Evolutionary conservation across 176 grass and related monocot genomes (phyloP).

Genomic region (Rhynchospora breviuscula): DNA sequence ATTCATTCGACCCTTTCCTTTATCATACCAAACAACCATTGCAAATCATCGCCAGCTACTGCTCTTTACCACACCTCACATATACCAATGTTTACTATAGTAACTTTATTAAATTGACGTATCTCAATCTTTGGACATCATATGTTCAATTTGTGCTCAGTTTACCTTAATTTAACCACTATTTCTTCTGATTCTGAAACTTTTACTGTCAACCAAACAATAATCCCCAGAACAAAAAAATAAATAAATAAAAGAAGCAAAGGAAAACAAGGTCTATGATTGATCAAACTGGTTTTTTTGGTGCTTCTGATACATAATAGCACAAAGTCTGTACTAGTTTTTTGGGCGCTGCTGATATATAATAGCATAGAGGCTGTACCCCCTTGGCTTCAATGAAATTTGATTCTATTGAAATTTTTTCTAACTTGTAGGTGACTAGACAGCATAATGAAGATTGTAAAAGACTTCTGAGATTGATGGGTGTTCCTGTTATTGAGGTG

Average conservation of each 20-base stretch:
- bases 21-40: not conserved
- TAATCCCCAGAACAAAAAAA: not conserved
- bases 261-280: not conserved
- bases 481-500: conserved; percentile 96
- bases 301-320: no score
- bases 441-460: conserved; percentile 98
- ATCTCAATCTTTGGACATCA: not conserved
- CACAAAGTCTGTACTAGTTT: not conserved
- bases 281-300: not conserved
- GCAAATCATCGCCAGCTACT: not conserved
- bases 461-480: conserved; percentile 83
- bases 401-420: not conserved
- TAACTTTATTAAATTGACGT: not conserved
- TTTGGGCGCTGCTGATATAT: not conserved
- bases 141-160: not conserved
- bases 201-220: not conserved
- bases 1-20: not conserved
- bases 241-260: no score
- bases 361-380: not conserved
- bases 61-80: not conserved
- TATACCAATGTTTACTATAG: not conserved
- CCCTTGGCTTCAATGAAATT: not conserved
- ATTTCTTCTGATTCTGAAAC: not conserved
- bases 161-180: not conserved
- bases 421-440: conserved; percentile 58